phyloP scores from a whole-genome alignment of 371 early-diverging fungal genomes.

The Mucor piriformis region DNA sequence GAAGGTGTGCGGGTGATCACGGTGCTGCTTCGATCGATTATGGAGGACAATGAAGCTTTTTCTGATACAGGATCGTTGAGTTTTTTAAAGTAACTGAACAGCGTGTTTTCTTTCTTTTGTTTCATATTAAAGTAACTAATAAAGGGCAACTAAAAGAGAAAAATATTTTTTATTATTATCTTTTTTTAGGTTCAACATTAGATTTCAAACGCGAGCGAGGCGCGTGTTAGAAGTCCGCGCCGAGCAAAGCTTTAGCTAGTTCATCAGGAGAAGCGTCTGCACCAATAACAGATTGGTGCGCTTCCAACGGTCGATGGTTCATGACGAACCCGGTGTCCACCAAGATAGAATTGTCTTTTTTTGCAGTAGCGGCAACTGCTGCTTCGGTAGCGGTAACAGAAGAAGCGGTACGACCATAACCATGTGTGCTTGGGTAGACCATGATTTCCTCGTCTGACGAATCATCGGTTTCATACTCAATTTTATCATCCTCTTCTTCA shows the following conservation, averaged over 20 bases:
- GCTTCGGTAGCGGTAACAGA: background rate
- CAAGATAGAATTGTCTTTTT: background rate
- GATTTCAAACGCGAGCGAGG: background rate
- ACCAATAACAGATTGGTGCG: constrained; percentile 9
- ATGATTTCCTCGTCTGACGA: background rate
- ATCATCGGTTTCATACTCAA: background rate
- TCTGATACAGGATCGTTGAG: constrained; percentile 5
- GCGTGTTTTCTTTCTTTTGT: constrained; percentile 7
- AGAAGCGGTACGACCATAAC: background rate
- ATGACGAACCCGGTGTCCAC: background rate
- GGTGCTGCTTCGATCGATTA: constrained; percentile 3
- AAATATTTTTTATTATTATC: background rate
- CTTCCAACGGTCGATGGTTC: constrained; percentile 6
- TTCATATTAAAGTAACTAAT: constrained; percentile 7
- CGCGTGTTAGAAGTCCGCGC: background rate
- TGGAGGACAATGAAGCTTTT: constrained; percentile 10
- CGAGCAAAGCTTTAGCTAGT: background rate
- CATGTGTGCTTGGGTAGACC: background rate
- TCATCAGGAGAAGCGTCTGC: constrained; percentile 13
- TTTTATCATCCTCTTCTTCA: background rate
- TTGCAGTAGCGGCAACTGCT: background rate
- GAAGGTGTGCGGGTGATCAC: too few relatives aligned
- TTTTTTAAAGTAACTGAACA: constrained; percentile 23
- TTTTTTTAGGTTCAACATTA: background rate
- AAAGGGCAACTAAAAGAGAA: background rate